Evolutionary conservation across 768 basidiomycete species (phyloP), one percentile per base, ranked within the genome.

Genomic region (Rhizopogon roseolus): DNA sequence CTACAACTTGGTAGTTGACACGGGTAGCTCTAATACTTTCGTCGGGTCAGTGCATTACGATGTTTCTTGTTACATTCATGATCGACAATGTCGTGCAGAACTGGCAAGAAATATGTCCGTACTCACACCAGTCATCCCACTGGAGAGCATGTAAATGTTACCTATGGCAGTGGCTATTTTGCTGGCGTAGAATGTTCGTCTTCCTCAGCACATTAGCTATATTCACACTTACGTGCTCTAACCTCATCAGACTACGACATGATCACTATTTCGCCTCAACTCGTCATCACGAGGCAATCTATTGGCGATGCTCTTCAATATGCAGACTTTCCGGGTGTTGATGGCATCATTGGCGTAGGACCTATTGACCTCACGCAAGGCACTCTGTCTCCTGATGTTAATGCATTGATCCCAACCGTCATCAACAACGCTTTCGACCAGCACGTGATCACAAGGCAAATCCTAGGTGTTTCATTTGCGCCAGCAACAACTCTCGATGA

Each of bases 161-260:
- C 41, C 7, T 66, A 53, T 46, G 59, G 61, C 3, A 0, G 1
- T 1, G 65, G 54, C 8, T 50, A 28, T 41, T 53, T 70, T 41
- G 34, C 34, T 65, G 74, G 76, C 19, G 64, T 62, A 37, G 76
- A 77, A 56, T 79, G 63, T 64, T 36, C 39, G 53, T 10, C 38
- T 8, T 32, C 14, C 27, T 3, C 39, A 6, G 13, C 27, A 5
- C 16, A 14, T 2, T 45, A 22, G 16, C 19, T 44, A 8, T 39
- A 13, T n/a, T 4, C 2, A 11, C 39, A 16, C 19, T 39, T 14
- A 16, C 27, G n/a, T 14, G 14, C 9, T 42, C 6, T 9, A 29
- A 41, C 25, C 50, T 7, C 1, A 29, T 22, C 41, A 69, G 59
- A 66, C 44, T 43, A 55, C 22, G 69, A 71, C 40, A 57, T 59